Conservation (phyloP, 169 alveolate species). For the Theileria sp. region DNA sequence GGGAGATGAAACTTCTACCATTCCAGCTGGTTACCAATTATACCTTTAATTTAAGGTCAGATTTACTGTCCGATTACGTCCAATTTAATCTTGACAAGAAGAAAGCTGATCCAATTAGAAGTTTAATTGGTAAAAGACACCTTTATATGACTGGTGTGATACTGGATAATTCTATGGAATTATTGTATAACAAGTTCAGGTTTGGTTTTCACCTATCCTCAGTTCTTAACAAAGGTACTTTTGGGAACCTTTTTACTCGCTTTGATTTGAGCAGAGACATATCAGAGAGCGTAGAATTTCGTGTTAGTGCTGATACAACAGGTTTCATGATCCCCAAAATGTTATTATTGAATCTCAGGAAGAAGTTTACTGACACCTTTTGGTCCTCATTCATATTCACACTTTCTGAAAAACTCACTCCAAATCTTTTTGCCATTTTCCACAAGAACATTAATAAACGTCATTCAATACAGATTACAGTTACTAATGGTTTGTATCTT, state of each 20-base stretch:
- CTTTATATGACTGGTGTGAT: constrained; percentile 11
- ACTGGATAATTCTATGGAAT: constrained; percentile 37
- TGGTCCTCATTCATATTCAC: constrained; percentile 44
- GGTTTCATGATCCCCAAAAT: constrained; percentile 23
- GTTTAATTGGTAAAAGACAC: neutral
- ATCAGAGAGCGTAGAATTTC: constrained; percentile 38
- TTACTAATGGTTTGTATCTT: constrained; percentile 20
- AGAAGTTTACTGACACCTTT: constrained; percentile 49
- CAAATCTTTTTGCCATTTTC: constrained; percentile 48
- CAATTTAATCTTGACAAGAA: constrained; percentile 1
- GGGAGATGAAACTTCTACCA: constrained; percentile 35
- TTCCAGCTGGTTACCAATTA: constrained; percentile 46
- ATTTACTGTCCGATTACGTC: constrained; percentile 38
- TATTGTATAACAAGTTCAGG: constrained; percentile 25
- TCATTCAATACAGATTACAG: constrained; percentile 51
- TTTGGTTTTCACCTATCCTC: constrained; percentile 25
- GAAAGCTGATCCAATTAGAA: neutral
- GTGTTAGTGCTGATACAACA: constrained; percentile 40
- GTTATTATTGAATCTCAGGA: constrained; percentile 38
- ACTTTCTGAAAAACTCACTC: constrained; percentile 23
- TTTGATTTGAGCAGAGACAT: constrained; percentile 29
- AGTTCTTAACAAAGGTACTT: constrained; percentile 34
- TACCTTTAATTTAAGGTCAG: constrained; percentile 49
- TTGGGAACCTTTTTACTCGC: constrained; percentile 39
- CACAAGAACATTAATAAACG: constrained; percentile 44